These are phyloP conservation scores for Pistacia integerrima DNA, from an alignment of 345 rosid genomes.

Conservation along the genomic window DNA sequence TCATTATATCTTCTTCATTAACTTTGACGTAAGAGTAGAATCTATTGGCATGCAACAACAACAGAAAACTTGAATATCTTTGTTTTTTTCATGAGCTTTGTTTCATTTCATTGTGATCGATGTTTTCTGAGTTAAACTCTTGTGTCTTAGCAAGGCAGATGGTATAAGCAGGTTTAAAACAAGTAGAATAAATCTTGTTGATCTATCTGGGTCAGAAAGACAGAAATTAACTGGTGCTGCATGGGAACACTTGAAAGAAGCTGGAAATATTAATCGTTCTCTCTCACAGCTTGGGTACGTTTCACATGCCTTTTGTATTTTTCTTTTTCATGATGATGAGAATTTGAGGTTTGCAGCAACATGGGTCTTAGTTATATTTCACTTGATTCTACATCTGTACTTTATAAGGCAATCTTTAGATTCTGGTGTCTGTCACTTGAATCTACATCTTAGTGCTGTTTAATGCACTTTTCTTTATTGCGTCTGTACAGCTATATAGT, in stretches of 20 bases:
- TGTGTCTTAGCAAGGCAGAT: conserved; percentile 55
- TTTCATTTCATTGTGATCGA: conserved; percentile 9
- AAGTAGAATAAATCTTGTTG: conserved; percentile 98
- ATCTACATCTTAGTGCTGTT: neutral
- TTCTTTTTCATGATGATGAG: conserved; percentile 3
- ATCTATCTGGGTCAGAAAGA: conserved; percentile 98
- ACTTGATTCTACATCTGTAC: too few relatives aligned
- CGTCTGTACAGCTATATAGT: neutral
- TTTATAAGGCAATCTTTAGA: too few relatives aligned
- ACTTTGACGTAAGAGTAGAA: conserved; percentile 2
- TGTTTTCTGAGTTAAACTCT: conserved; percentile 19
- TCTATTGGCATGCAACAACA: neutral
- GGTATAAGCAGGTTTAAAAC: conserved; percentile 91
- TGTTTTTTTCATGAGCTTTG: conserved; percentile 14
- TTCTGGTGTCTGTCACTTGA: neutral
- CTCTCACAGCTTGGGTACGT: conserved; percentile 99
- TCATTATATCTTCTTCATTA: neutral
- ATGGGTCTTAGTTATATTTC: too few relatives aligned
- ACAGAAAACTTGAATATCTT: neutral
- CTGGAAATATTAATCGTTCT: conserved; percentile 95
- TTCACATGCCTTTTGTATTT: conserved; percentile 3
- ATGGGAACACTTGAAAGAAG: conserved; percentile 97
- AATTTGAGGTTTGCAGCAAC: neutral
- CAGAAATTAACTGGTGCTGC: conserved; percentile 97
- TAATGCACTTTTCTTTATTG: neutral